These are phyloP conservation scores for Sugiyamaella grinbergsii DNA, from an alignment of 1,139 yeast species.

Conservation along the genomic window DNA sequence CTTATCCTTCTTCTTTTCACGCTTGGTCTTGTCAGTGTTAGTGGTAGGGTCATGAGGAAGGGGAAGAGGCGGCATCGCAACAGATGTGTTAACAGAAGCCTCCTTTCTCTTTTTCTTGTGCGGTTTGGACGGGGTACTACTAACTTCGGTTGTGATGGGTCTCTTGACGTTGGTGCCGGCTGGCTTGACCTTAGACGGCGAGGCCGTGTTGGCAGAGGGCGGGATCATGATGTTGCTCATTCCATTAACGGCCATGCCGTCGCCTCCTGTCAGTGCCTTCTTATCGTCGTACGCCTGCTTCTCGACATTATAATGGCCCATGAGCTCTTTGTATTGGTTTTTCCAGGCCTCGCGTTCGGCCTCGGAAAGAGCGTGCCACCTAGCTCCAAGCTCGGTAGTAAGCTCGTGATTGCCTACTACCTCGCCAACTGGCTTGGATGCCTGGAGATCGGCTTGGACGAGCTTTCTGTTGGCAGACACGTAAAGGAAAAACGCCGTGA, in stretches of 20 bases:
- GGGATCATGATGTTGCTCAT: constrained; percentile 34
- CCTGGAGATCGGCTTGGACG: constrained; percentile 56
- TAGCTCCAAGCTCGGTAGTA: constrained; percentile 73
- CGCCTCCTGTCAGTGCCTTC: constrained; percentile 36
- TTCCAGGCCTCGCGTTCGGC: constrained; percentile 77
- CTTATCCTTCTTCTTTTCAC: constrained; percentile 32
- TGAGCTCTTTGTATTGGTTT: constrained; percentile 65
- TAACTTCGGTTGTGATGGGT: not conserved
- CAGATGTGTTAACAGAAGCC: constrained; percentile 14
- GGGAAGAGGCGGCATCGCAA: constrained; percentile 9
- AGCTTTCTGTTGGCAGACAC: constrained; percentile 45
- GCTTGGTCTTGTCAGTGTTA: constrained; percentile 7
- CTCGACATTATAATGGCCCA: constrained; percentile 62
- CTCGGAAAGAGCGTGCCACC: constrained; percentile 71
- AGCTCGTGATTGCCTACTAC: constrained; percentile 73
- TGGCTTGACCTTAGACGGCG: too few relatives aligned
- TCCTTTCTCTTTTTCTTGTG: constrained; percentile 25
- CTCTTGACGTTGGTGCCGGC: not conserved
- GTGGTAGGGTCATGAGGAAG: constrained; percentile 19
- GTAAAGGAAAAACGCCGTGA: constrained; percentile 83
- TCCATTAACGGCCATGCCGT: constrained; percentile 29
- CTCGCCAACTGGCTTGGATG: constrained; percentile 50
- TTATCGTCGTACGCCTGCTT: constrained; percentile 65
- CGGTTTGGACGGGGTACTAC: not conserved
- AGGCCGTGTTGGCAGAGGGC: not conserved